Evolutionary conservation across 768 basidiomycete species (phyloP), one percentile per base, ranked within the genome.

Genomic region (Pleurotus cornucopiae): DNA sequence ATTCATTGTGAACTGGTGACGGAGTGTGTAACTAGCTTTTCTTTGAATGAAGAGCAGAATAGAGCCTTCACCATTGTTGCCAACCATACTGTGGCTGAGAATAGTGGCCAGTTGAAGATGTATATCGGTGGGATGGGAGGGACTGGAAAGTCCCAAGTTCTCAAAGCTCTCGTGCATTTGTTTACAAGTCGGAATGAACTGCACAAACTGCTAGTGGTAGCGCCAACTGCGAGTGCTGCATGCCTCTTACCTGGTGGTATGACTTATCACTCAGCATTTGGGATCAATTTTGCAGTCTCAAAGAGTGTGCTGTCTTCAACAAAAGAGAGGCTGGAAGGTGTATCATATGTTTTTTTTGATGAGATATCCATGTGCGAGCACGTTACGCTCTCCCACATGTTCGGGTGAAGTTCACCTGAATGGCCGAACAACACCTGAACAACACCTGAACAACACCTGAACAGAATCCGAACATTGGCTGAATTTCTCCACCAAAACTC

Each of bases 291-390:
- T 34, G 30, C 30, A 34, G 30, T 34, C 30, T 57, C 54, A 3
- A 49, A 58, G n/a, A 23, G 44, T 3, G 34, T 37, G 5, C 7
- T 60, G 5, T 37, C 54, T 14, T 38, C 58, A 46, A 44, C 51
- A 12, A 38, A 54, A 12, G 30, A 23, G 34, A 53, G 56, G 16
- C 21, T 69, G n/a, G 12, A 56, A 25, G 62, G 67, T 25, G 67
- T 74, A 2, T 65, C 72, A 0, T 73, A 73, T 62, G 57, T 77
- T 1, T 73, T 76, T 20, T 46, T 76, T 2, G 73, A 77, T 66
- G 76, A 78, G 56, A 56, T 76, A 0, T 76, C 73, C 0, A 78
- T 78, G 76, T 44, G 76, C 20, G 20, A 20, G 20, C 20, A 20
- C 20, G 20, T 20, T 20, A 20, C 20, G 20, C 20, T 20, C 20